These are phyloP conservation scores for Ophidiomyces ophidiicola DNA, from an alignment of 2,329 filamentous ascomycete species.

Conservation along the genomic window DNA sequence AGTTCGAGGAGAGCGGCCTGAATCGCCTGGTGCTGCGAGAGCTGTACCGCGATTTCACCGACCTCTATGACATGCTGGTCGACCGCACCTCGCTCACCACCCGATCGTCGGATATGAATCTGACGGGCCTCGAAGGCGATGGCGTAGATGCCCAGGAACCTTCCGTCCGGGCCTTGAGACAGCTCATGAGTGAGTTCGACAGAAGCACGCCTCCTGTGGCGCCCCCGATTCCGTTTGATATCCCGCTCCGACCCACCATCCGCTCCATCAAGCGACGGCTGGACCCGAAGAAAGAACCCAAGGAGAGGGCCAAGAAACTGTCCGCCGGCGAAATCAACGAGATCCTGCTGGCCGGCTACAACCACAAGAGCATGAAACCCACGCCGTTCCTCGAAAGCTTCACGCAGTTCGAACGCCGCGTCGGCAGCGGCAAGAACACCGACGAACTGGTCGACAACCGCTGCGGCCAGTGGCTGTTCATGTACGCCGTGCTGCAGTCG, in stretches of 20 bases:
- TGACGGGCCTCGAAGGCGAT: slow-evolving; percentile 41
- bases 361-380: slow-evolving; percentile 52
- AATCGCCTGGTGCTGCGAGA: slow-evolving; percentile 72
- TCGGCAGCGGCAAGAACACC: slow-evolving; percentile 32
- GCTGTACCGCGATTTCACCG: slow-evolving; percentile 74
- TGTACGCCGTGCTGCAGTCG: slow-evolving; percentile 40
- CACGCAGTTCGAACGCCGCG: slow-evolving; percentile 37
- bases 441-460: slow-evolving; percentile 37
- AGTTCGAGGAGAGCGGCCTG: slow-evolving; percentile 71
- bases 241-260: slow-evolving; percentile 64
- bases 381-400: slow-evolving; percentile 38
- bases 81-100: slow-evolving; percentile 69
- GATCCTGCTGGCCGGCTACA: slow-evolving; percentile 70
- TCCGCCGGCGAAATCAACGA: slow-evolving; percentile 66
- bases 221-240: slow-evolving; percentile 81
- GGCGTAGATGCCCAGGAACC: slow-evolving; percentile 43
- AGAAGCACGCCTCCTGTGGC: slow-evolving; percentile 77
- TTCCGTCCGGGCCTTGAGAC: slow-evolving; percentile 57
- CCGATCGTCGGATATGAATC: slow-evolving; percentile 57
- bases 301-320: slow-evolving; percentile 57
- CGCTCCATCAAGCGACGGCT: slow-evolving; percentile 53
- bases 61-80: slow-evolving; percentile 77
- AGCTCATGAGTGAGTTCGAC: slow-evolving; percentile 77
- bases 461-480: slow-evolving; percentile 42
- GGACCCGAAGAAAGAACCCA: slow-evolving; percentile 60